Evolutionary conservation across 1,284 basidiomycete genomes (phyloP).

Genomic region (Athelia sp.): DNA sequence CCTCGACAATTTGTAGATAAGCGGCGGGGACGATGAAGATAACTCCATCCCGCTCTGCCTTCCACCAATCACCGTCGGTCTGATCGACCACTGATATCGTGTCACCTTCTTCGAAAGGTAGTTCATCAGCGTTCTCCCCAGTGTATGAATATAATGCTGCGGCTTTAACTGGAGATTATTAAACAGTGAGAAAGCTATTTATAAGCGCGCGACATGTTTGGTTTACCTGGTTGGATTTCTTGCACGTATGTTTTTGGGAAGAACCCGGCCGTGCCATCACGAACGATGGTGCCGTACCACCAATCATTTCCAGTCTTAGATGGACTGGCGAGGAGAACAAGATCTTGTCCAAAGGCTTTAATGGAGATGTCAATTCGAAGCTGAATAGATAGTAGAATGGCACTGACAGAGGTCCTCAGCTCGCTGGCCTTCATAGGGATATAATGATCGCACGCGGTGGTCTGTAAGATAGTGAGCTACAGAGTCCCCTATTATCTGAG

Average conservation of each 20-base stretch:
- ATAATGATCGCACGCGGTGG: conserved; percentile 74
- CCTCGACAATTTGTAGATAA: conserved; percentile 80
- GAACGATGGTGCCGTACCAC: conserved; percentile 86
- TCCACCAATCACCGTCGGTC: conserved; percentile 89
- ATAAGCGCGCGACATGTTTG: conserved; percentile 14
- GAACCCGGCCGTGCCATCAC: conserved; percentile 72
- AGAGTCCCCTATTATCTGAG: conserved; percentile 1
- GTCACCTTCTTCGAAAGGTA: conserved; percentile 80
- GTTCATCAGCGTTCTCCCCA: conserved; percentile 69
- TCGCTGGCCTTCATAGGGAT: conserved; percentile 80
- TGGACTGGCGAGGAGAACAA: conserved; percentile 77
- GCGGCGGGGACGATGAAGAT: conserved; percentile 87
- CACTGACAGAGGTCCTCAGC: conserved; percentile 80
- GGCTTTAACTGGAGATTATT: conserved; percentile 49
- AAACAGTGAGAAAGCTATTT: conserved; percentile 2
- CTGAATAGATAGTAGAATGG: conserved; percentile 4
- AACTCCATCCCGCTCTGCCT: conserved; percentile 77
- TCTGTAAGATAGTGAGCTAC: conserved; percentile 33
- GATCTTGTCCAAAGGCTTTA: conserved; percentile 79
- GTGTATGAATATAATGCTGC: conserved; percentile 79
- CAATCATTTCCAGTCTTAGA: conserved; percentile 84
- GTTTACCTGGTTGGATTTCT: conserved; percentile 62
- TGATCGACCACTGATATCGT: conserved; percentile 73
- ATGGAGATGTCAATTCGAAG: conserved; percentile 6
- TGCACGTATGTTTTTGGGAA: conserved; percentile 91